Conservation (phyloP, 164 flowering plant genomes). For the Magnolia officinalis region DNA sequence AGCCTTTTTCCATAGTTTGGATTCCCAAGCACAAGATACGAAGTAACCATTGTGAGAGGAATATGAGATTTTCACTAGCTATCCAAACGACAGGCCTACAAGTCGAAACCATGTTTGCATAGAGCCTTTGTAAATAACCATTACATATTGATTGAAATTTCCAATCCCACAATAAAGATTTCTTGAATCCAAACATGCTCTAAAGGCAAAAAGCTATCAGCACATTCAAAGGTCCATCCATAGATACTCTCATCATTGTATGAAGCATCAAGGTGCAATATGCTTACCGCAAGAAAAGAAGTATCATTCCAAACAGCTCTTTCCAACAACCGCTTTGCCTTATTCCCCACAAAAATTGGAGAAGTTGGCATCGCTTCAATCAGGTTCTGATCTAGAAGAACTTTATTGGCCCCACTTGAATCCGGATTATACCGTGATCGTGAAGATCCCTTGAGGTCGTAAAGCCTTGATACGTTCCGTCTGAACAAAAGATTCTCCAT, state of each 20-base stretch:
- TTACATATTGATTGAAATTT: too few species aligned
- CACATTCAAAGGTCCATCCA: neutral
- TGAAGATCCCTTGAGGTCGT: conserved; percentile 94
- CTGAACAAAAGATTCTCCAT: conserved; percentile 93
- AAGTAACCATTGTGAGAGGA: too few species aligned
- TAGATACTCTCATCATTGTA: neutral
- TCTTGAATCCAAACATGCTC: neutral
- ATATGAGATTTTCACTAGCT: too few species aligned
- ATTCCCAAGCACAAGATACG: too few species aligned
- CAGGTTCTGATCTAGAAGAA: conserved; percentile 88
- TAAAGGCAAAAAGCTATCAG: neutral
- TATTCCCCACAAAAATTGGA: conserved; percentile 96
- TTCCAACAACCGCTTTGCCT: conserved; percentile 85
- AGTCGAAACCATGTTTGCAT: too few species aligned
- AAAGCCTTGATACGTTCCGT: conserved; percentile 68
- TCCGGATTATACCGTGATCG: conserved; percentile 92
- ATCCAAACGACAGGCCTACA: too few species aligned
- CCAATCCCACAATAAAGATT: too few species aligned
- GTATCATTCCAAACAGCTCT: conserved; percentile 99
- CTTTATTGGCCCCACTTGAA: conserved; percentile 86
- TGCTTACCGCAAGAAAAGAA: conserved; percentile 91
- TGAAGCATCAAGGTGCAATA: neutral
- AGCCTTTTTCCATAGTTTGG: too few species aligned
- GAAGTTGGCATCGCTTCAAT: conserved; percentile 99
- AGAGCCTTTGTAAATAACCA: too few species aligned